phyloP scores from a whole-genome alignment of 352 stramenopile species.

The Globisporangium recalcitrans region DNA sequence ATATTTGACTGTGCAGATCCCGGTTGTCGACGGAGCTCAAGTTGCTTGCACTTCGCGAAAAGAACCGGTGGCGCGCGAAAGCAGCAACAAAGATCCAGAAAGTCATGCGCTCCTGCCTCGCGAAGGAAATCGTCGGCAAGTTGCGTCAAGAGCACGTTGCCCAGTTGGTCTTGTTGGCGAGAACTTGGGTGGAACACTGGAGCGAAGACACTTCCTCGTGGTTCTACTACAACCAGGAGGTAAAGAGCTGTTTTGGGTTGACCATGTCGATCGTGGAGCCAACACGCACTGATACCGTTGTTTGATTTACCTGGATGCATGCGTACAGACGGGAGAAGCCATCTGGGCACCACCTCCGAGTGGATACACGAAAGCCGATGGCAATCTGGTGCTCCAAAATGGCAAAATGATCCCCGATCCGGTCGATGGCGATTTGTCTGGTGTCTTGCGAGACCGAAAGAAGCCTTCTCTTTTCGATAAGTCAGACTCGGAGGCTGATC shows the following conservation, averaged over 20 bases:
- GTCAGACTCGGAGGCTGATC: not conserved
- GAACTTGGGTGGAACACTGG: slow-evolving; percentile 72
- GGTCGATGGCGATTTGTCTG: slow-evolving; percentile 28
- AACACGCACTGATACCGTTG: too few species aligned
- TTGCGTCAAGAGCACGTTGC: slow-evolving; percentile 30
- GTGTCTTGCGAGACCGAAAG: slow-evolving; percentile 25
- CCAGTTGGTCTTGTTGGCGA: slow-evolving; percentile 40
- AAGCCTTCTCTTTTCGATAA: slow-evolving; percentile 12
- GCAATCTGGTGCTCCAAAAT: slow-evolving; percentile 61
- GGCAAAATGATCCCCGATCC: slow-evolving; percentile 60
- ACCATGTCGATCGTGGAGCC: not conserved
- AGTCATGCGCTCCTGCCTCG: slow-evolving; percentile 39
- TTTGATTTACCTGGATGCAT: not conserved
- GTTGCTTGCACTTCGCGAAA: slow-evolving; percentile 51
- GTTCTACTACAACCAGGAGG: slow-evolving; percentile 77
- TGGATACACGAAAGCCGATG: slow-evolving; percentile 68
- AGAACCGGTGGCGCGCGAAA: slow-evolving; percentile 40
- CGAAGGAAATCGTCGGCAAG: slow-evolving; percentile 29
- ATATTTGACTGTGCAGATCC: slow-evolving; percentile 22
- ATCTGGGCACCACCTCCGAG: slow-evolving; percentile 62
- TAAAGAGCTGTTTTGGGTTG: slow-evolving; percentile 8
- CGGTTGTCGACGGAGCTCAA: slow-evolving; percentile 67
- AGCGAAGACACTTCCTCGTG: slow-evolving; percentile 62
- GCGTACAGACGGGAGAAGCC: slow-evolving; percentile 49
- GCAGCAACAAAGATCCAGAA: slow-evolving; percentile 71